Evolutionary conservation across 2,329 filamentous ascomycete species (phyloP).

Genomic region (Gremmenia infestans): DNA sequence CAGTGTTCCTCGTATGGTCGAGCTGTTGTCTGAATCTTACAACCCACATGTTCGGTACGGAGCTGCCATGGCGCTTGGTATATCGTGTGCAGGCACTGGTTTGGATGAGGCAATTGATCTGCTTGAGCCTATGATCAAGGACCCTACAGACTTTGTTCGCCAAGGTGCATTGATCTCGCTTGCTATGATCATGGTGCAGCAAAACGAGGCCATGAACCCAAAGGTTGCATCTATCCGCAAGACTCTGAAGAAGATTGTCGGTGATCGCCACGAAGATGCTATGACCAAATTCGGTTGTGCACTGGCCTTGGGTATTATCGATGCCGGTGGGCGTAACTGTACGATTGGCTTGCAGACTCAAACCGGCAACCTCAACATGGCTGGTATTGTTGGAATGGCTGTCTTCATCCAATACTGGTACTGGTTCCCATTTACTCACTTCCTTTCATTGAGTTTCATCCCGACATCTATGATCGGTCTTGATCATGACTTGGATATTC

Average conservation of each 20-base stretch:
- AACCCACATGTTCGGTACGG: conserved; percentile 98
- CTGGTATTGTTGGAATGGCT: conserved; percentile 94
- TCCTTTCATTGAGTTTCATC: conserved; percentile 92
- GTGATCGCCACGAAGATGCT: conserved; percentile 93
- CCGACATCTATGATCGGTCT: conserved; percentile 94
- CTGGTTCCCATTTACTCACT: conserved; percentile 99
- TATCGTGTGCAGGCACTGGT: conserved; percentile 94
- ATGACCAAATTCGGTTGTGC: conserved; percentile 99
- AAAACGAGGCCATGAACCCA: conserved; percentile 97
- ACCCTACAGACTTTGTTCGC: conserved; percentile 95
- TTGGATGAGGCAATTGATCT: conserved; percentile 95
- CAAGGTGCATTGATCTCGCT: conserved; percentile 92
- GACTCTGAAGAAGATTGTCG: conserved; percentile 87
- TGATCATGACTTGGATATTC: conserved; percentile 88
- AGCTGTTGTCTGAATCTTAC: conserved; percentile 95
- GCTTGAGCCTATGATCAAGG: conserved; percentile 98
- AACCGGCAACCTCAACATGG: conserved; percentile 98
- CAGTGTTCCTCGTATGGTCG: conserved; percentile 97
- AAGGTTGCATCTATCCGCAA: conserved; percentile 90
- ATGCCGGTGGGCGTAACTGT: conserved; percentile 96
- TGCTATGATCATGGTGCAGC: conserved; percentile 98
- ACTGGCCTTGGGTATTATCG: conserved; percentile 91
- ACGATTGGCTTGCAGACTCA: conserved; percentile 97
- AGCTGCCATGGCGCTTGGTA: conserved; percentile 96
- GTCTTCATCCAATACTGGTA: conserved; percentile 99